These are phyloP conservation scores for Mycena vulgaris DNA, from an alignment of 768 basidiomycete genomes.

Conservation along the genomic window DNA sequence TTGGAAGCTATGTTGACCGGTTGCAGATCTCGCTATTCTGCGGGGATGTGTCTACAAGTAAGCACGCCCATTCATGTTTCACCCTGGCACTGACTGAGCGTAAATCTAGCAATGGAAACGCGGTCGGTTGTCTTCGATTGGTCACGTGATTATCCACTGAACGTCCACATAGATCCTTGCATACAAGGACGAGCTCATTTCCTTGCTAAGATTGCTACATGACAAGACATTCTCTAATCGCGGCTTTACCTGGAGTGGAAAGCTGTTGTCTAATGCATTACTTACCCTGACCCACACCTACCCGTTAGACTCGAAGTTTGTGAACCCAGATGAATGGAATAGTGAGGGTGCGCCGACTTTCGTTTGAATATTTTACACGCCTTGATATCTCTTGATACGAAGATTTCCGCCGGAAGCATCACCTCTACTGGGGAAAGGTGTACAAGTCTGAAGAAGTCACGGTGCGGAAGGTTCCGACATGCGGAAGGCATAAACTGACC, in stretches of 20 bases:
- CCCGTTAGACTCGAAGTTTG: slow-evolving; percentile 85
- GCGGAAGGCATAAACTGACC: background rate
- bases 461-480: slow-evolving; percentile 54
- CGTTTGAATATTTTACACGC: too few relatives aligned
- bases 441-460: slow-evolving; percentile 80
- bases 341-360: slow-evolving; percentile 67
- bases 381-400: slow-evolving; percentile 5
- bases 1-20: slow-evolving; percentile 21
- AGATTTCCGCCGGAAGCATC: slow-evolving; percentile 82
- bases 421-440: slow-evolving; percentile 85
- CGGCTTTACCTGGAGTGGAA: slow-evolving; percentile 86
- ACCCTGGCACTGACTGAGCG: slow-evolving; percentile 1
- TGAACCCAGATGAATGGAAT: slow-evolving; percentile 83
- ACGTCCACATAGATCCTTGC: slow-evolving; percentile 66
- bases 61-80: slow-evolving; percentile 44
- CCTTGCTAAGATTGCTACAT: slow-evolving; percentile 74
- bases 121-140: slow-evolving; percentile 56
- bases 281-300: slow-evolving; percentile 86
- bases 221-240: slow-evolving; percentile 84
- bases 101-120: slow-evolving; percentile 67
- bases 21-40: slow-evolving; percentile 78
- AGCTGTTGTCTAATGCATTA: slow-evolving; percentile 79
- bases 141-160: background rate
- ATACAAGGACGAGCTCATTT: slow-evolving; percentile 74
- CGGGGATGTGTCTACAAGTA: slow-evolving; percentile 88